Evolutionary conservation across 73 alveolate genomes (phyloP).

Genomic region (Tetrahymena thermophila): DNA sequence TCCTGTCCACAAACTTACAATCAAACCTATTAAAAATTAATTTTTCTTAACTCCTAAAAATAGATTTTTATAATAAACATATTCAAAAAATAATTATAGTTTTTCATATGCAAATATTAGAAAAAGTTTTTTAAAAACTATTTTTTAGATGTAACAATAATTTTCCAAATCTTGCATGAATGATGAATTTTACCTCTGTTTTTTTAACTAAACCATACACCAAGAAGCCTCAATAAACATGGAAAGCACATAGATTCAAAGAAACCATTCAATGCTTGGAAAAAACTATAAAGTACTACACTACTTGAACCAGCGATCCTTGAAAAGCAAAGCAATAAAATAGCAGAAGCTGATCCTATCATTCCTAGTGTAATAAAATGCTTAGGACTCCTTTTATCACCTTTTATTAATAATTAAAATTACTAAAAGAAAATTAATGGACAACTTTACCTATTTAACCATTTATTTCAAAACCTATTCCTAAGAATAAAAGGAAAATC

Average conservation of each 20-base stretch:
- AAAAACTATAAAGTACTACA: background rate
- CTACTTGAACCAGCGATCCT: background rate
- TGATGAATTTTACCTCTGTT: background rate
- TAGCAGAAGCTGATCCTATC: background rate
- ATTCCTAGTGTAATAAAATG: background rate
- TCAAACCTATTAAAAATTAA: background rate
- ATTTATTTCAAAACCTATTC: background rate
- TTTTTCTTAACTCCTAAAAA: too few relatives aligned
- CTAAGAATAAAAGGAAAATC: background rate
- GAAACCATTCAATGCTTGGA: background rate
- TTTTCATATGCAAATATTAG: background rate
- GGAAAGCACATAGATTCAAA: background rate
- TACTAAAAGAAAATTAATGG: background rate
- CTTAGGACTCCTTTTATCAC: background rate
- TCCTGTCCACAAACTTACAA: background rate
- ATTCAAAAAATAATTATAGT: background rate
- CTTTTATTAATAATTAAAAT: background rate
- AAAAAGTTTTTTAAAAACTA: background rate
- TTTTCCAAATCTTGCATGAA: background rate
- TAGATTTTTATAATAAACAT: too few relatives aligned
- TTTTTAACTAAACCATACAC: background rate
- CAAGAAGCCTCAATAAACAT: background rate
- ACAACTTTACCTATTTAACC: background rate
- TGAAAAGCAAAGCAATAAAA: background rate
- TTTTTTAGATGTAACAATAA: background rate